phyloP scores from a whole-genome alignment of 352 stramenopile genomes.

The Pythium volutum region DNA sequence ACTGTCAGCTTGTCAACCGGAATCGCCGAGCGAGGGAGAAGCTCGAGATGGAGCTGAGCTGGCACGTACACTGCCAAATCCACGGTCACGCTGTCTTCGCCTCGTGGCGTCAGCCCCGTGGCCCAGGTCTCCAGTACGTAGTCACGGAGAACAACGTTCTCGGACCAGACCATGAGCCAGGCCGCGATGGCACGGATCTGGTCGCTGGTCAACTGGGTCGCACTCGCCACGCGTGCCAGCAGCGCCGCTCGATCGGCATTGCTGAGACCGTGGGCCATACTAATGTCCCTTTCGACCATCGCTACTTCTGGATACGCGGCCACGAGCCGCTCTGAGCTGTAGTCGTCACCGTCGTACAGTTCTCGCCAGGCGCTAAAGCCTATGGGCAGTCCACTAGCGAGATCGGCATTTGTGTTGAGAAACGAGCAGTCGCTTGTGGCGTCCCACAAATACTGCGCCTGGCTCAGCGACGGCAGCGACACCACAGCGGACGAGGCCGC shows the following conservation, averaged over 20 bases:
- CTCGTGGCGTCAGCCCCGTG: constrained; percentile 39
- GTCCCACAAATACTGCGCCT: constrained; percentile 46
- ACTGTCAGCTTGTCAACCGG: constrained; percentile 3
- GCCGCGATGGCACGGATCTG: constrained; percentile 43
- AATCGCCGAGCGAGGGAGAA: neutral
- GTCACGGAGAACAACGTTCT: constrained; percentile 37
- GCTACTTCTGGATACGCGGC: constrained; percentile 35
- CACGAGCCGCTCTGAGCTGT: constrained; percentile 44
- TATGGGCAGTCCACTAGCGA: constrained; percentile 29
- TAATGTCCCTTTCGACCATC: constrained; percentile 12
- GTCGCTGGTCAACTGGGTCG: constrained; percentile 31
- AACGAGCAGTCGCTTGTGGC: constrained; percentile 43
- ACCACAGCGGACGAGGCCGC: neutral
- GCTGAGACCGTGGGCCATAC: constrained; percentile 26
- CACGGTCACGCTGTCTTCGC: constrained; percentile 11
- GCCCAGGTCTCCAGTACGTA: constrained; percentile 53
- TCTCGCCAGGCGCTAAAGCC: constrained; percentile 60
- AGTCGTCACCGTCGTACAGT: constrained; percentile 53
- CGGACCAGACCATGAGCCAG: constrained; percentile 53
- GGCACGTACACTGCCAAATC: constrained; percentile 9
- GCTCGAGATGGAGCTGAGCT: neutral
- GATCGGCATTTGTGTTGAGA: constrained; percentile 16
- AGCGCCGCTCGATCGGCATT: constrained; percentile 26
- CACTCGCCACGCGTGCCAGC: constrained; percentile 26
- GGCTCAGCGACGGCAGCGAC: constrained; percentile 31